phyloP scores from a whole-genome alignment of 2,329 filamentous ascomycete genomes.

The Pseudohalonectria lignicola region DNA sequence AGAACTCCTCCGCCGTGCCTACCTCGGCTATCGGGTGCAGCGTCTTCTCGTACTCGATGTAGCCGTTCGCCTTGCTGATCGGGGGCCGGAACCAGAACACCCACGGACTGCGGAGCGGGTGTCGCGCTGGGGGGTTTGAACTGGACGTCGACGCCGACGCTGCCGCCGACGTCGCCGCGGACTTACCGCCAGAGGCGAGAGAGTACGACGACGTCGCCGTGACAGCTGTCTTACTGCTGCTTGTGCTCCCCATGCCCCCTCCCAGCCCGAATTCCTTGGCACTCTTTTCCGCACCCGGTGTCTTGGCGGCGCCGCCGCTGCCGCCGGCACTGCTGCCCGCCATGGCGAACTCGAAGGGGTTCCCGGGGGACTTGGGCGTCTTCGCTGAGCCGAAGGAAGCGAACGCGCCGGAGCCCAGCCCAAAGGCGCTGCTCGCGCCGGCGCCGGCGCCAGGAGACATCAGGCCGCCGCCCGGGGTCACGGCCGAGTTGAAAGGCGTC shows the following conservation, averaged over 20 bases:
- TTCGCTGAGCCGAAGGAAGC: constrained; percentile 86
- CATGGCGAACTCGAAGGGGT: constrained; percentile 67
- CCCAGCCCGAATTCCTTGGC: constrained; percentile 32
- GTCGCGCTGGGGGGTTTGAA: constrained; percentile 20
- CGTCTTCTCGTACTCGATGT: constrained; percentile 91
- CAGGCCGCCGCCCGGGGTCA: constrained; percentile 57
- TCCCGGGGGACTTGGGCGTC: constrained; percentile 75
- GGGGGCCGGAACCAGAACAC: constrained; percentile 96
- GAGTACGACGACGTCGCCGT: constrained; percentile 24
- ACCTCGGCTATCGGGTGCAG: constrained; percentile 78
- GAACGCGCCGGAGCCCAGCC: constrained; percentile 88
- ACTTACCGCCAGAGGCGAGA: too few species aligned
- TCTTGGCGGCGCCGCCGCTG: constrained; percentile 28
- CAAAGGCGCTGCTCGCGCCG: constrained; percentile 74
- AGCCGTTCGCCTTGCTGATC: constrained; percentile 84
- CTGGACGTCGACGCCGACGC: constrained; percentile 20
- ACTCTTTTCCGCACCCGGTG: constrained; percentile 52
- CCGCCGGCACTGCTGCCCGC: too few species aligned
- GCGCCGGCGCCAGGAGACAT: constrained; percentile 57
- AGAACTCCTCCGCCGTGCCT: constrained; percentile 80
- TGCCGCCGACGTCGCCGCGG: constrained; percentile 16
- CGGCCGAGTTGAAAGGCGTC: constrained; percentile 70
- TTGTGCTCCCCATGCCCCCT: constrained; percentile 11
- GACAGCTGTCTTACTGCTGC: constrained; percentile 26
- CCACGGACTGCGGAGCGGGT: constrained; percentile 77